A percentile compares a stretch with the other conserved stretches of the same genome.
These are phyloP conservation scores for Xanthoconium purpureum DNA, from an alignment of 768 basidiomycete genomes.

Conservation along the genomic window DNA sequence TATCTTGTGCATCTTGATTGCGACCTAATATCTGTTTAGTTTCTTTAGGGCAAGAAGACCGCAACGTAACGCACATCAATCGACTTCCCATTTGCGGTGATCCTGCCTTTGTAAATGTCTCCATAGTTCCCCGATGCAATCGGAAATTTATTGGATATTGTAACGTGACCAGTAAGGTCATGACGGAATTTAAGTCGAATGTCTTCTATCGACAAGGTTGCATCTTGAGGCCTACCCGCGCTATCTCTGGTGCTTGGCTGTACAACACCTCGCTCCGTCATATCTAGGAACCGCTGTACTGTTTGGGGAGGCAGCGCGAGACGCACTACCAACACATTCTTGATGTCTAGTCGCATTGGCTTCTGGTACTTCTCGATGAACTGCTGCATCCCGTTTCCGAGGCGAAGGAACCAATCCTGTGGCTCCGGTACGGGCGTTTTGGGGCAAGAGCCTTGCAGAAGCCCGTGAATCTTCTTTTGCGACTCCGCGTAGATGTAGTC, in stretches of 20 bases:
- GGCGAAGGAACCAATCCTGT: background rate
- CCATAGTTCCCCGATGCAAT: background rate
- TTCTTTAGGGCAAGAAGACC: background rate
- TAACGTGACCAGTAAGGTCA: background rate
- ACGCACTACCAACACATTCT: background rate
- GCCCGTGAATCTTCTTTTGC: constrained; percentile 3
- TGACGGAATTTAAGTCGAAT: background rate
- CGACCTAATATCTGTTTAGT: background rate
- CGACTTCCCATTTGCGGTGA: background rate
- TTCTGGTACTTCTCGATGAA: background rate
- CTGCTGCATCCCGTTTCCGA: background rate
- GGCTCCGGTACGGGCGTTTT: background rate
- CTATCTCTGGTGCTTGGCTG: background rate
- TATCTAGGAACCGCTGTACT: background rate
- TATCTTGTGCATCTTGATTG: background rate
- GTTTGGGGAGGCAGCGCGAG: background rate
- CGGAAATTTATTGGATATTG: background rate
- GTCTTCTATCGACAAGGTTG: background rate
- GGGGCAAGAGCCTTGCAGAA: constrained; percentile 1
- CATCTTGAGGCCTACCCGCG: too few species aligned
- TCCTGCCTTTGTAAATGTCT: background rate
- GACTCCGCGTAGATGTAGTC: constrained; percentile 15
- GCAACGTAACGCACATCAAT: background rate
- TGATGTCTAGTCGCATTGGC: background rate
- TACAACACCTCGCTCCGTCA: background rate